These are phyloP conservation scores for Aphanoascus verrucosus DNA, from an alignment of 2,329 filamentous ascomycete species.

Conservation along the genomic window DNA sequence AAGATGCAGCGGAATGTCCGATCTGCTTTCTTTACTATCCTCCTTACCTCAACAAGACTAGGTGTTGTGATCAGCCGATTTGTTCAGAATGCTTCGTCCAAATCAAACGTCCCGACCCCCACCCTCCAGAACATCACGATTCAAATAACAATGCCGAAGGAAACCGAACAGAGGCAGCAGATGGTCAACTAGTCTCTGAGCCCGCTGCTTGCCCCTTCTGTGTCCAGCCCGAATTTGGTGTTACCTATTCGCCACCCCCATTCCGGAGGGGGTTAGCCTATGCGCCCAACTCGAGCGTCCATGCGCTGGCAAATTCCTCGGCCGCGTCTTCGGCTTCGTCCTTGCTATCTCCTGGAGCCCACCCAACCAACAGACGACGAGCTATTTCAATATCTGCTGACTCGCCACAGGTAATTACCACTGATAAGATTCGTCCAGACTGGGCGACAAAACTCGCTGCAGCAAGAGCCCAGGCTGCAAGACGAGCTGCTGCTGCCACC, in stretches of 20 bases:
- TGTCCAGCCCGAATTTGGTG: slow-evolving; percentile 85
- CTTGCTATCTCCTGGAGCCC: slow-evolving; percentile 48
- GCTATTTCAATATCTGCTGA: slow-evolving; percentile 67
- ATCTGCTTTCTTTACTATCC: slow-evolving; percentile 97
- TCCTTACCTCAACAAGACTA: slow-evolving; percentile 82
- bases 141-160: slow-evolving; percentile 33
- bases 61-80: slow-evolving; percentile 91
- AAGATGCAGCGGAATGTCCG: slow-evolving; percentile 78
- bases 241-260: slow-evolving; percentile 83
- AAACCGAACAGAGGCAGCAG: slow-evolving; percentile 34
- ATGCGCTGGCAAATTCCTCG: slow-evolving; percentile 47
- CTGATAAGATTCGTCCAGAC: slow-evolving; percentile 82
- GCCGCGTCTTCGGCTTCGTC: slow-evolving; percentile 84
- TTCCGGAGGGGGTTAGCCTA: slow-evolving; percentile 78
- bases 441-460: slow-evolving; percentile 84
- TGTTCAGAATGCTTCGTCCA: slow-evolving; percentile 99
- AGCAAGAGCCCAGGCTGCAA: slow-evolving; percentile 72
- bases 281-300: slow-evolving; percentile 42
- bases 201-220: slow-evolving; percentile 91
- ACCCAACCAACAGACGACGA: slow-evolving; percentile 41
- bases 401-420: slow-evolving; percentile 78
- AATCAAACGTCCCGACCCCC: slow-evolving; percentile 87
- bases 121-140: slow-evolving; percentile 66
- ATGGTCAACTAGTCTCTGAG: slow-evolving; percentile 69
- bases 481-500: slow-evolving; percentile 83